Base-by-base conservation (phyloP, 139 green algal genomes). In the Coccomyxa sp. region DNA sequence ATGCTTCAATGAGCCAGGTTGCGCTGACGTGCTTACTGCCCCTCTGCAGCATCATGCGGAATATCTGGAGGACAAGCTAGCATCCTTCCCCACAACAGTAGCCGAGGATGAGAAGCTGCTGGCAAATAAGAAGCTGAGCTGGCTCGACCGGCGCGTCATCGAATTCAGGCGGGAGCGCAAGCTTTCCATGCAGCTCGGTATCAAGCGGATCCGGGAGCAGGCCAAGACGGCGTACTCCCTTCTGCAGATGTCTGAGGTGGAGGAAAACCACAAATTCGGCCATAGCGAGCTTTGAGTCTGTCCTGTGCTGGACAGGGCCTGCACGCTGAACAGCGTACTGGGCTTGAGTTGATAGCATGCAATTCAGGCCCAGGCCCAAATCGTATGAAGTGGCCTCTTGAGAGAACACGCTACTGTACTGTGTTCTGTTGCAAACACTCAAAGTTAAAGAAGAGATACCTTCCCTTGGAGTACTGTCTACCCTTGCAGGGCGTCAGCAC, bases 161-260 rank as follows among this genome's bases (percentile, higher is more conserved):
- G 64, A 71, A 1, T 71, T 71, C 64, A 71, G 64, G 64, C 50
- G 50, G 50, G 50, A 64, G 50, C 50, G 50, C 27, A 64, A 64
- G 50, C 22, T 18, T 31, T 3, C 5, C 27, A 18, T 64, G 50
- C 50, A 22, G 50, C 50, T 64, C 50, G 27, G 18, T 31, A 64
- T 64, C 27, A 22, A 64, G 50, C 50, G 50, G 18, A 18, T 64
- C 18, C 22, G 27, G 50, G 50, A 64, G 50, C 50, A 22, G 5
- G 50, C 22, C 18, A 64, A 64, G 50, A 64, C 50, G 27, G 50
- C 50, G 27, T 64, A 64, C 50, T 64, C 50, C 50, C 27, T 58
- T 58, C 50, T 64, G 50, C 22, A 64, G 18, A 64, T 64, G 50
- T 64, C 27, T 64, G 50, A 18, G 2, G 2, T 22, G 18, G 27